Conservation (phyloP, 73 alveolate genomes). For the Paramecium sonneborni region DNA sequence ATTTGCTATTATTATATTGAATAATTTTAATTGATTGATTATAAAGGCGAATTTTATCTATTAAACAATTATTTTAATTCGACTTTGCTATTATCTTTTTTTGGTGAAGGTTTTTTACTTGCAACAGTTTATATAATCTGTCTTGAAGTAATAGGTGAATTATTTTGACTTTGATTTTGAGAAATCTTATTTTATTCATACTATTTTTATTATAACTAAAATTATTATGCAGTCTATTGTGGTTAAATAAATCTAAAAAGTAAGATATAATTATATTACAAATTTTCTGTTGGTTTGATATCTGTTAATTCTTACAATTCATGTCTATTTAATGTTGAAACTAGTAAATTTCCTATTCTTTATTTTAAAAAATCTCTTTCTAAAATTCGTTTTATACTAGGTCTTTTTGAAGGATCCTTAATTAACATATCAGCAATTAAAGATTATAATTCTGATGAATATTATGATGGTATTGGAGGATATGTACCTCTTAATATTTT, state of each 20-base stretch:
- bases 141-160: constrained; percentile 41
- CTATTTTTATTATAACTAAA: neutral
- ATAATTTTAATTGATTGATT: constrained; percentile 8
- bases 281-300: neutral
- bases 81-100: neutral
- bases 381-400: constrained; percentile 80
- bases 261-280: neutral
- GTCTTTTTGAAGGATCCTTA: constrained; percentile 86
- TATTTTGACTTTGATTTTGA: constrained; percentile 12
- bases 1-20: neutral
- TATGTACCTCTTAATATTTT: constrained; percentile 89
- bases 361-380: constrained; percentile 79
- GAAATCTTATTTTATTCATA: neutral
- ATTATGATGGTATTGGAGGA: constrained; percentile 82
- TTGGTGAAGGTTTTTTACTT: constrained; percentile 40
- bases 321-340: constrained; percentile 31
- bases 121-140: neutral
- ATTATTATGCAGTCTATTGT: neutral
- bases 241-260: neutral
- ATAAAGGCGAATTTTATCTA: neutral
- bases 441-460: constrained; percentile 70
- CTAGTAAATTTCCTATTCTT: constrained; percentile 42
- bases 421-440: constrained; percentile 86
- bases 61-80: neutral
- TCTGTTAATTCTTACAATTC: constrained; percentile 43